Conservation (phyloP, 208 protist genomes). For the Acanthamoeba polyphaga region DNA sequence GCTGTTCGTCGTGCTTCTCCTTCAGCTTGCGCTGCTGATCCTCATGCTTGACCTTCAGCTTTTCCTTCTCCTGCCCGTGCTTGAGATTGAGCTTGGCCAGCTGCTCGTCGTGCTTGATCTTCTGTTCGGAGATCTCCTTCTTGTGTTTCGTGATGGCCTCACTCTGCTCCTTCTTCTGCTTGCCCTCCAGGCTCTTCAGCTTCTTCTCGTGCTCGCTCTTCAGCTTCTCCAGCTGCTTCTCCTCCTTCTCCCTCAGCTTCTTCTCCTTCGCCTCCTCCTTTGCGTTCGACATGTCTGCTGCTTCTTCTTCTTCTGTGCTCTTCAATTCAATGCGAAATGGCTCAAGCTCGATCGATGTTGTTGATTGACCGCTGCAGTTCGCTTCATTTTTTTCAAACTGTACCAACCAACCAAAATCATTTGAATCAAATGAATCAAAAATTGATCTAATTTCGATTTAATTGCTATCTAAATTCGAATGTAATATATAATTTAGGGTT, state of each 20-base stretch:
- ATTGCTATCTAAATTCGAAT: no score
- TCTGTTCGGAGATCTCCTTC: conserved; percentile 54
- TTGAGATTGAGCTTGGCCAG: conserved; percentile 58
- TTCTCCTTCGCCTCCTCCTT: conserved; percentile 64
- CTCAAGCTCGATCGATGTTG: no score
- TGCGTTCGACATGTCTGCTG: not conserved
- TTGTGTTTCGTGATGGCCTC: conserved; percentile 26
- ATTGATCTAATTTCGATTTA: no score
- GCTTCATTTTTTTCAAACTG: no score
- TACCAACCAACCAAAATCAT: no score
- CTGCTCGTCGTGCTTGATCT: conserved; percentile 70
- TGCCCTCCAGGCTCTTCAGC: not conserved
- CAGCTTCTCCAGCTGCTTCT: conserved; percentile 65
- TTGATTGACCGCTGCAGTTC: no score
- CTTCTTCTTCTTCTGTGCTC: not conserved
- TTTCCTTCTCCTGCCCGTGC: conserved; percentile 68
- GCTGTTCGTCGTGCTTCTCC: conserved; percentile 69
- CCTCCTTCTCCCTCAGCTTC: conserved; percentile 73
- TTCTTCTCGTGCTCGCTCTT: conserved; percentile 60
- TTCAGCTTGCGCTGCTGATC: conserved; percentile 53
- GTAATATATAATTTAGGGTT: no score
- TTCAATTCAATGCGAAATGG: not conserved
- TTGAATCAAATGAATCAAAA: no score
- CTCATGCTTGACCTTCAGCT: conserved; percentile 32
- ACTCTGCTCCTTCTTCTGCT: conserved; percentile 52